Base-by-base conservation (phyloP, 163 green algal genomes). In the Chlamydomonas reinhardtii region DNA sequence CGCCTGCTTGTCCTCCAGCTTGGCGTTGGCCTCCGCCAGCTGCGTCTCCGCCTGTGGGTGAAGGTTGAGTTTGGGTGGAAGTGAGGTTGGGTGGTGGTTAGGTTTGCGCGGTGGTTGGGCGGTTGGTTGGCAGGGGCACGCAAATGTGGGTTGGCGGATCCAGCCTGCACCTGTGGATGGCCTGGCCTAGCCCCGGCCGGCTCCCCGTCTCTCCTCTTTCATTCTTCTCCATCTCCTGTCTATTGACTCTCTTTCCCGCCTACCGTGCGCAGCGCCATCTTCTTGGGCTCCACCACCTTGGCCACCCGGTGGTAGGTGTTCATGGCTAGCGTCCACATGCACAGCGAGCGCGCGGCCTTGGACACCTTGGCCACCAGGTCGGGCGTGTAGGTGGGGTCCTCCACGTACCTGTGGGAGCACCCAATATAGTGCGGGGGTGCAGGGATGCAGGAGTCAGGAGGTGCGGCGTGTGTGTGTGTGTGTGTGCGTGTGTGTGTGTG, bases 321-420 rank as follows among this genome's bases (percentile, higher is more conserved):
- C 95, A 98, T 98, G 72, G 95, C 95, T 14, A 94, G 89, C 11
- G 88, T 91, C 96, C 96, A 98, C 94, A 98, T 98, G 94, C 96
- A 98, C 70, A 98, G 90, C 6, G 88, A 95, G 90, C 95, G 95
- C 4, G 96, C 94, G 14, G 96, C 96, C 71, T 93, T 94, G 82
- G 89, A 95, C 88, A 97, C 94, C 92, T 96, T 97, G 59, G 92
- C 95, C 31, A 98, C 96, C 54, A 75, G 86, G 78, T 97, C 95
- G 31, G 95, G 94, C 6, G 89, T 95, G 91, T 95, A 98, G 14
- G 90, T 76, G 52, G 94, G 94, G 77, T 96, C 89, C 34, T 97
- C 94, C 17, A 96, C 90, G 89, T 97, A 97, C 81, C 81, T 87
- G 71, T n/a, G n/a, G n/a, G n/a, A n/a, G n/a, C n/a, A n/a, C n/a